Base-by-base conservation (phyloP, 352 stramenopile species). In the Phytophthora vignae region DNA sequence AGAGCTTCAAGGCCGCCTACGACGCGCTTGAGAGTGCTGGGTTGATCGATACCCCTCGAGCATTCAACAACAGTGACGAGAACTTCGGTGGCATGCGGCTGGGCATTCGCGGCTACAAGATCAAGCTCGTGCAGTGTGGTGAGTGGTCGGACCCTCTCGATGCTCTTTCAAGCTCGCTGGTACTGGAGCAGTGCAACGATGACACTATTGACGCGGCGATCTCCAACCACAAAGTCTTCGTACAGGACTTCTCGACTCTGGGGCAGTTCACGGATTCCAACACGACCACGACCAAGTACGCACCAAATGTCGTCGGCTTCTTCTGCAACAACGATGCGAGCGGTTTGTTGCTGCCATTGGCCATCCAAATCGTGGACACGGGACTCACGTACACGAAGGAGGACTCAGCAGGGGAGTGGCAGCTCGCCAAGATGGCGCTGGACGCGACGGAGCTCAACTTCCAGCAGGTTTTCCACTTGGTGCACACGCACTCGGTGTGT, bases 401-500 rank as follows among this genome's bases (percentile, higher is more conserved):
- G 42, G 72, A 81, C 69, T 69, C 61, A 12, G 40, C 52, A n/a
- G 64, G 59, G 3, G 72, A 83, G 50, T 83, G 76, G 76, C 69
- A 67, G 44, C 55, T 82, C 36, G 76, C 76, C 58, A 83, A 81
- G 70, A 81, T 83, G 76, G 69, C 77, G 19, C 64, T 84, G 22
- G 68, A 79, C 31, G 70, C 73, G 2, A 71, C 76, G 21, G 69
- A 81, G 40, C 53, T 75, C 27, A 78, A 78, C 55, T 73, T 71
- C 66, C 65, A 73, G 59, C 59, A 74, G 49, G 64, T 76, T 54
- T 66, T 64, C 21, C 76, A 78, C 60, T 40, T 74, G n/a, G 66
- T 74, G 10, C 59, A 79, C 53, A 73, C 70, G 27, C 75, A 79
- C 58, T 55, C 74, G 29, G 55, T 85, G 27, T 74, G 57, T 0